Conservation (phyloP, 202 grass and related monocot species). For the Zoysia matrella region DNA sequence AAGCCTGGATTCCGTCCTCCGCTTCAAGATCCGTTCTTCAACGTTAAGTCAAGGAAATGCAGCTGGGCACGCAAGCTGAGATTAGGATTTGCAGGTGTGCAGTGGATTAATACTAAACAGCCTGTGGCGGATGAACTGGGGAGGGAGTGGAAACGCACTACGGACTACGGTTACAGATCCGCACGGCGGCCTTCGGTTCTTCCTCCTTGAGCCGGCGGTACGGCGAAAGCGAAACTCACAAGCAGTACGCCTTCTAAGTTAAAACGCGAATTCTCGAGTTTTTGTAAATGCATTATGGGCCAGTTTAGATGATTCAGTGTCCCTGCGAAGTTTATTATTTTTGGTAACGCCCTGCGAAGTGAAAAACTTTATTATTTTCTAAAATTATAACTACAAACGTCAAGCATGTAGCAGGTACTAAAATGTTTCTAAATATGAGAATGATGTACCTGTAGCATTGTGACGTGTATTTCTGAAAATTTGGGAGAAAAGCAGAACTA, state of each 20-base stretch:
- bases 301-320: no score
- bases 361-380: no score
- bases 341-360: no score
- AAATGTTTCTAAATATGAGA: no score
- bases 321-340: no score
- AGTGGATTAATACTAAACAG: conserved; percentile 22
- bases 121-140: conserved; percentile 24
- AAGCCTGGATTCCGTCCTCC: background rate
- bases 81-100: background rate
- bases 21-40: conserved; percentile 19
- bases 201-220: conserved; percentile 18
- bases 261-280: background rate
- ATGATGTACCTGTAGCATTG: no score
- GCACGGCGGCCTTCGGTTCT: conserved; percentile 17
- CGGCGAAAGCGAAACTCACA: background rate
- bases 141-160: conserved; percentile 39
- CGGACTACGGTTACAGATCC: conserved; percentile 52
- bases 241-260: background rate
- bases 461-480: no score
- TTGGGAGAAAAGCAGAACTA: no score
- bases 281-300: no score
- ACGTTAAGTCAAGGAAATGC: conserved; percentile 29
- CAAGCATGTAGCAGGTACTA: no score
- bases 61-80: background rate
- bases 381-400: no score